Base-by-base conservation (phyloP, 129 eudicot genomes). In the Logfia minima region DNA sequence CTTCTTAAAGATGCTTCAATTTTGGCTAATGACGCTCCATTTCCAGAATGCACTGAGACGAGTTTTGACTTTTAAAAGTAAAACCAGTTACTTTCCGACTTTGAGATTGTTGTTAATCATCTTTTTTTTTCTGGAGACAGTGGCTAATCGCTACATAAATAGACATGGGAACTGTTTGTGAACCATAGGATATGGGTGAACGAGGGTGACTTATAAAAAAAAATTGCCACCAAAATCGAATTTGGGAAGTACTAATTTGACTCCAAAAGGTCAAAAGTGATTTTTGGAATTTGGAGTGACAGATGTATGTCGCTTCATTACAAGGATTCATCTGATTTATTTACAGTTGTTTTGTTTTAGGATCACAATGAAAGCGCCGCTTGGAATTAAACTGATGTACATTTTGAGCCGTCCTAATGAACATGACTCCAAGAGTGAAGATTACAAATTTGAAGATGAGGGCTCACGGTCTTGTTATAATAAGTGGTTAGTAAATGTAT, bases 31-130 rank as follows among this genome's bases (percentile, higher is more conserved):
- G 34, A 63, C 5, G 18, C n/a, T 63, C 68, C 39, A 26, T 63
- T 26, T 48, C 53, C 31, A 1, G 43, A 41, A 45, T 37, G 31
- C 8, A 71, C n/a, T 1, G 35, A 17, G 55, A 48, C 55, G 48
- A 28, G 6, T 28, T 16, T 70, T 26, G 32, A 55, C 66, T 72
- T 56, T 73, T 21, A 73, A 32, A 58, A 11, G 77, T 58, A 55
- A 19, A 58, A 73, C 21, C 29, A 17, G 21, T n/a, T 73, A 13
- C 32, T 56, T 73, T 34, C 16, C 9, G 41, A 66, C 43, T 31
- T 14, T 7, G 18, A 63, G 2, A 23, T 24, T 14, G 18, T 63
- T 13, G 11, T 8, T 48, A 18, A 48, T 48, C 55, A 48, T 48
- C 18, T 48, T 14, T 9, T 14, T 2, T 28, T 51, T 72, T 72